Base-by-base conservation (phyloP, 139 green algal species). In the Pleodorina starrii region DNA sequence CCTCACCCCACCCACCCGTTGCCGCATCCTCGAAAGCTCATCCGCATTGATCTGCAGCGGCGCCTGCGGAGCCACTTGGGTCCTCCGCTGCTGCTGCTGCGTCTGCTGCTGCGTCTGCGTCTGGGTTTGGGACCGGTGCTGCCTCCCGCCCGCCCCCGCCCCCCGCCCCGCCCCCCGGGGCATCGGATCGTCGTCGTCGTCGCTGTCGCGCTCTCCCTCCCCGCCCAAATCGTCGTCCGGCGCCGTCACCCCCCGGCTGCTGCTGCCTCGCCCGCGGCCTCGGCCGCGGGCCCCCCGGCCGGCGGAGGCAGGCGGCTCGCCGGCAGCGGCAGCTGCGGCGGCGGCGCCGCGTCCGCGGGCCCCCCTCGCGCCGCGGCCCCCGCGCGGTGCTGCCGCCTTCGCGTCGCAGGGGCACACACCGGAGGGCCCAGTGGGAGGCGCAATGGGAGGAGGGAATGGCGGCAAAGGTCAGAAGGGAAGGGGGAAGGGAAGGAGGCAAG, bases 1-100 rank as follows among this genome's bases (percentile, higher is more conserved):
- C n/a, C n/a, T n/a, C n/a, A n/a, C n/a, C n/a, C n/a, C n/a, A n/a
- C n/a, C n/a, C 57, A 85, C 78, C 50, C 25, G 42, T 21, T 36
- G 21, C 36, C 78, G 38, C 78, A 85, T 85, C 11, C 14, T 68
- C 38, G 54, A 51, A 5, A 85, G 54, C 78, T 85, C 78, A 6
- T 57, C 23, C 0, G 54, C 51, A 68, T 57, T 36, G 12, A 85
- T 40, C 38, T 57, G 2, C 54, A 85, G 23, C 2, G 78, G 36
- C 25, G 10, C 50, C 27, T 36, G 10, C 2, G 54, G 48, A 6
- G 54, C 23, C 36, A 10, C 27, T 2, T 73, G 57, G 9, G 17
- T 10, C 50, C 25, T 29, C 14, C 48, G 48, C 50, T 38, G 35
- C 50, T 38, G 50, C 76, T 59, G 73, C 42, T 27, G n/a, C n/a